phyloP scores from a whole-genome alignment of 2,329 filamentous ascomycete species.

The Trichophyton schoenleinii region DNA sequence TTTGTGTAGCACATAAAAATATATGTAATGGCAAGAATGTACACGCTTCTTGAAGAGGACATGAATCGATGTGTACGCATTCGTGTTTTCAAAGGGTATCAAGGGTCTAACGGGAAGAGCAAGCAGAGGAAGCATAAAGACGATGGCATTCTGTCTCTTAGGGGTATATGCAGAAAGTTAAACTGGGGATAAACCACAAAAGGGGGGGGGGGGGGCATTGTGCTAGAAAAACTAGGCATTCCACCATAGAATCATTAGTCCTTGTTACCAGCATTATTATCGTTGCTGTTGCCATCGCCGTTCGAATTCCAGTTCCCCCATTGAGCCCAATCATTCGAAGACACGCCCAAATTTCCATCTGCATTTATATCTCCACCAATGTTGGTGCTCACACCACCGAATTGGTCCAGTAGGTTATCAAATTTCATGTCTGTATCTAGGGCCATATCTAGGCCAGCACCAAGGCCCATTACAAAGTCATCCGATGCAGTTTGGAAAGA shows the following conservation, averaged over 20 bases:
- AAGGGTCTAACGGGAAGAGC: neutral
- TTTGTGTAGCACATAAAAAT: neutral
- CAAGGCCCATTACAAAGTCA: conserved; percentile 17
- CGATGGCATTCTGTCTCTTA: neutral
- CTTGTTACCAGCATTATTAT: neutral
- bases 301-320: conserved; percentile 9
- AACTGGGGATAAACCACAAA: neutral
- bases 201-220: neutral
- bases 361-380: neutral
- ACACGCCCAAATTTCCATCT: neutral
- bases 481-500: conserved; percentile 15
- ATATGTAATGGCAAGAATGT: neutral
- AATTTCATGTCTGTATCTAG: conserved; percentile 21
- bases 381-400: neutral
- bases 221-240: neutral
- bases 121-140: neutral
- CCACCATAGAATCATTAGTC: neutral
- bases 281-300: neutral
- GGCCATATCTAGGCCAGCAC: conserved; percentile 15
- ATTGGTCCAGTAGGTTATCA: neutral
- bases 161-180: neutral
- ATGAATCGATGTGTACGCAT: neutral
- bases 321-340: conserved; percentile 7
- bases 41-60: conserved; percentile 1
- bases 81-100: neutral